These are phyloP conservation scores for Entomortierella lignicola DNA, from an alignment of 192 early-diverging fungal species.

Conservation along the genomic window DNA sequence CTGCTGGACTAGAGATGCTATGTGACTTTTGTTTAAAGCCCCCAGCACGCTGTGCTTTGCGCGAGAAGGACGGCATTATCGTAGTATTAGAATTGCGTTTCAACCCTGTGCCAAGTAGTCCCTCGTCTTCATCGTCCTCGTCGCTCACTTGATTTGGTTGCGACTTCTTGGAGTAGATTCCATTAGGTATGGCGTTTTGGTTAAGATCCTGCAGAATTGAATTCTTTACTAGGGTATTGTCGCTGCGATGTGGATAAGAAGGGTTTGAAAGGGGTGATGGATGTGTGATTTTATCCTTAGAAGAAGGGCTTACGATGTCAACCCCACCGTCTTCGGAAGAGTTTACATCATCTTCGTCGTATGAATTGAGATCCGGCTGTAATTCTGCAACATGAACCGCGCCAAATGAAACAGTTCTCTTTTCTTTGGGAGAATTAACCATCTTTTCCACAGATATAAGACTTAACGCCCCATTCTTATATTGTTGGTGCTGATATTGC, in stretches of 20 bases:
- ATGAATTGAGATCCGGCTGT: constrained; percentile 39
- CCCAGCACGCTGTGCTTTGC: constrained; percentile 9
- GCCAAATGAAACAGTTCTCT: constrained; percentile 48
- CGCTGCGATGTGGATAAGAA: constrained; percentile 1
- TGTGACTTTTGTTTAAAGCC: not conserved
- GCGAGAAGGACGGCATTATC: not conserved
- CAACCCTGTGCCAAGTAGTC: constrained; percentile 33
- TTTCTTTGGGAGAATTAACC: constrained; percentile 38
- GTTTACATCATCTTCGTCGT: constrained; percentile 41
- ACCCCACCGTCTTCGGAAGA: constrained; percentile 42
- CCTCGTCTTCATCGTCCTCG: constrained; percentile 46
- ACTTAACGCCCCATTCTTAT: constrained; percentile 1
- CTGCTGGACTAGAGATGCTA: not conserved
- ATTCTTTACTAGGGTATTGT: not conserved
- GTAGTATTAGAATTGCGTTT: not conserved
- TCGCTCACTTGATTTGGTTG: constrained; percentile 15
- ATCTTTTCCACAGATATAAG: constrained; percentile 29
- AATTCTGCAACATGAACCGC: constrained; percentile 50
- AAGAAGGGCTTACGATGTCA: not conserved
- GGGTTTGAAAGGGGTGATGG: constrained; percentile 16
- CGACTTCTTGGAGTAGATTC: not conserved
- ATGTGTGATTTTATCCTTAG: not conserved
- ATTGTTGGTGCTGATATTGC: constrained; percentile 1
- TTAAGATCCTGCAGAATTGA: not conserved
- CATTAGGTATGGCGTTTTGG: not conserved